Conservation (phyloP, 306 rosid species). For the Cotoneaster glaucophyllus region DNA sequence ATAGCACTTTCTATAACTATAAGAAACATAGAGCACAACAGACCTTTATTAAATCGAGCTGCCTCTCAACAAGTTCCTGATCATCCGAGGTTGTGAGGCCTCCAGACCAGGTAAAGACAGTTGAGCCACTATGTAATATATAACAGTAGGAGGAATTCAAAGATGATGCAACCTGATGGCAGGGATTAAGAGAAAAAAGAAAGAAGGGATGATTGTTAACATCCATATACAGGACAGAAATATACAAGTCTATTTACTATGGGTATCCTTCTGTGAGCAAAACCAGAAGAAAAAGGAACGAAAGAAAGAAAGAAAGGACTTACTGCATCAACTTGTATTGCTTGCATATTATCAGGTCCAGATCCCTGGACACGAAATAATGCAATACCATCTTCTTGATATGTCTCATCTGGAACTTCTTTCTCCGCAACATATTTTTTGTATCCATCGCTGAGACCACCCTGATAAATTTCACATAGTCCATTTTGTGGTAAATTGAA, state of each 20-base stretch:
- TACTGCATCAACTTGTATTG: slow-evolving; percentile 89
- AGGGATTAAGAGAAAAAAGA: not conserved
- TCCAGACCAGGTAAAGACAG: slow-evolving; percentile 81
- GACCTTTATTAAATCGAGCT: slow-evolving; percentile 92
- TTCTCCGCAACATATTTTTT: slow-evolving; percentile 55
- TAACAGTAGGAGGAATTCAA: slow-evolving; percentile 88
- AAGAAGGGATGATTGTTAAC: not conserved
- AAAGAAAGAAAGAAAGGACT: slow-evolving; percentile 12
- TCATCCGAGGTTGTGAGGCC: slow-evolving; percentile 57
- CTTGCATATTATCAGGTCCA: slow-evolving; percentile 98
- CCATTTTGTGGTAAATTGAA: slow-evolving; percentile 15
- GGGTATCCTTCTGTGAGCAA: not conserved
- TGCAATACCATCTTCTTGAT: slow-evolving; percentile 70
- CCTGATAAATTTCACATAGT: slow-evolving; percentile 46
- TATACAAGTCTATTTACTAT: not conserved
- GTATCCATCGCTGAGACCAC: slow-evolving; percentile 92
- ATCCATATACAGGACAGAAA: slow-evolving; percentile 14
- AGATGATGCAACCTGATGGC: slow-evolving; percentile 71
- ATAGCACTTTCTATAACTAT: slow-evolving; percentile 10
- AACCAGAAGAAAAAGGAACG: not conserved
- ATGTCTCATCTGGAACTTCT: slow-evolving; percentile 76
- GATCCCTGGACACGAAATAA: slow-evolving; percentile 92
- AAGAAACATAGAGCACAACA: slow-evolving; percentile 12
- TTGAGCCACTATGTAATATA: slow-evolving; percentile 65
- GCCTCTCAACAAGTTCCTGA: slow-evolving; percentile 83